Conservation (phyloP, 2,329 filamentous ascomycete species). For the Tothia fuscella region DNA sequence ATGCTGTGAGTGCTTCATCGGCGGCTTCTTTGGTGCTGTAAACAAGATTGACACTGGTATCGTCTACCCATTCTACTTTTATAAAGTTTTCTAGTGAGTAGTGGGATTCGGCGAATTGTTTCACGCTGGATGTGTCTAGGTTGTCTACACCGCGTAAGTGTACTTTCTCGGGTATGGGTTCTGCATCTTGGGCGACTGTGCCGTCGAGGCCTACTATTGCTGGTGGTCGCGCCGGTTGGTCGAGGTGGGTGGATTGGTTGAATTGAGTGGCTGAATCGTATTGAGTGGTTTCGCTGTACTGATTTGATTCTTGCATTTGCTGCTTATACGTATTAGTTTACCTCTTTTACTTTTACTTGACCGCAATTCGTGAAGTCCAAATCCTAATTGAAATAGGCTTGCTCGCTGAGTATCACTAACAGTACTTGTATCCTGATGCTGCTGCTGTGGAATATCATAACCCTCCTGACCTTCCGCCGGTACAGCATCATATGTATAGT, state of each 20-base stretch:
- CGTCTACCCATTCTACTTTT: slow-evolving; percentile 85
- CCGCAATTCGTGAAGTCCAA: too few species aligned
- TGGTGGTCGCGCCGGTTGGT: too few species aligned
- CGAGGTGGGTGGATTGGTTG: too few species aligned
- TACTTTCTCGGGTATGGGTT: slow-evolving; percentile 50
- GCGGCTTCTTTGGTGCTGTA: slow-evolving; percentile 50
- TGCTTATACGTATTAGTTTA: neutral
- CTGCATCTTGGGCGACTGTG: neutral
- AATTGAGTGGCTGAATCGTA: too few species aligned
- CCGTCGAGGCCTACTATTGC: slow-evolving; percentile 13
- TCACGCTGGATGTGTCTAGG: slow-evolving; percentile 64
- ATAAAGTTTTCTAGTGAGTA: slow-evolving; percentile 42
- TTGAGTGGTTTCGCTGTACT: too few species aligned
- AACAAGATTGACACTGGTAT: slow-evolving; percentile 76
- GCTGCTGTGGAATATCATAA: too few species aligned
- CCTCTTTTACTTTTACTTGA: slow-evolving; percentile 11
- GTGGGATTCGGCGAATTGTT: slow-evolving; percentile 59
- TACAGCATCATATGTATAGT: slow-evolving; percentile 15
- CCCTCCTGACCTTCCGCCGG: too few species aligned
- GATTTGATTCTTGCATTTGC: too few species aligned
- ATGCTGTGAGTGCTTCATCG: slow-evolving; percentile 38
- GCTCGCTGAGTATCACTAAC: too few species aligned
- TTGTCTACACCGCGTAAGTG: slow-evolving; percentile 75
- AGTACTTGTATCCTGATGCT: too few species aligned
- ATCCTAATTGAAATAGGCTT: too few species aligned